Percentiles rank a stretch among this genome's conserved stretches.
Evolutionary conservation across 2,329 filamentous ascomycete species (phyloP).

Genomic region (Capronia americana): DNA sequence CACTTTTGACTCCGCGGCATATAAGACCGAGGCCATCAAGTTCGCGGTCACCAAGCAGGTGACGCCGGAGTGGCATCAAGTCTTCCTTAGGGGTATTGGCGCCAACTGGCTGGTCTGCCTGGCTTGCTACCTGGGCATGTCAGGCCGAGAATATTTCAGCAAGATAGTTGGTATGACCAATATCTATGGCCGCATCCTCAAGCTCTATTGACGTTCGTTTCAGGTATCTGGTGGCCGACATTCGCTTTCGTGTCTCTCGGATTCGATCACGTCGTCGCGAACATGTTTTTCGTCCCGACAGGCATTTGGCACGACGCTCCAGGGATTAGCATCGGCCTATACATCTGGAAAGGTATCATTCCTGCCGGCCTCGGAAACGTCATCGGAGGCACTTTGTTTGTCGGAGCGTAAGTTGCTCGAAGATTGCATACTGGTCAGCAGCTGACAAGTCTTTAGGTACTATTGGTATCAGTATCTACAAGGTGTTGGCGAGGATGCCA

Average conservation of each 20-base stretch:
- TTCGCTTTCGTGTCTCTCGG: constrained; percentile 1
- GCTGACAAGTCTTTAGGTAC: not conserved
- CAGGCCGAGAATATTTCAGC: not conserved
- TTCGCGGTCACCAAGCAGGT: not conserved
- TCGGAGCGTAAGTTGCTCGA: not conserved
- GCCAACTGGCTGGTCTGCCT: not conserved
- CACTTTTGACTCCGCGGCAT: not conserved
- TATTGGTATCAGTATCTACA: not conserved
- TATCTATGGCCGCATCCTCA: not conserved
- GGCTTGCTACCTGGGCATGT: not conserved
- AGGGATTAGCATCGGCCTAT: not conserved
- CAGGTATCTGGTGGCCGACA: not conserved
- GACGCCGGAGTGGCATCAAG: not conserved
- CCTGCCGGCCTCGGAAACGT: not conserved
- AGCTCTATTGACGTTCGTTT: not conserved
- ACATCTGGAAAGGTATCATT: not conserved
- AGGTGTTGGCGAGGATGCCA: not conserved
- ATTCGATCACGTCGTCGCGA: not conserved
- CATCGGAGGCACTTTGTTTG: not conserved
- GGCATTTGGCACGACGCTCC: not conserved
- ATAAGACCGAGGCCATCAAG: not conserved
- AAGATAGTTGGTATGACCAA: not conserved
- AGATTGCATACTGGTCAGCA: not conserved
- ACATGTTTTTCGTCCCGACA: not conserved
- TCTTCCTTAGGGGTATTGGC: not conserved